A percentile compares a stretch with the other conserved stretches of the same genome.
These are phyloP conservation scores for Wakefieldia striispora DNA, from an alignment of 768 basidiomycete genomes.

Conservation along the genomic window DNA sequence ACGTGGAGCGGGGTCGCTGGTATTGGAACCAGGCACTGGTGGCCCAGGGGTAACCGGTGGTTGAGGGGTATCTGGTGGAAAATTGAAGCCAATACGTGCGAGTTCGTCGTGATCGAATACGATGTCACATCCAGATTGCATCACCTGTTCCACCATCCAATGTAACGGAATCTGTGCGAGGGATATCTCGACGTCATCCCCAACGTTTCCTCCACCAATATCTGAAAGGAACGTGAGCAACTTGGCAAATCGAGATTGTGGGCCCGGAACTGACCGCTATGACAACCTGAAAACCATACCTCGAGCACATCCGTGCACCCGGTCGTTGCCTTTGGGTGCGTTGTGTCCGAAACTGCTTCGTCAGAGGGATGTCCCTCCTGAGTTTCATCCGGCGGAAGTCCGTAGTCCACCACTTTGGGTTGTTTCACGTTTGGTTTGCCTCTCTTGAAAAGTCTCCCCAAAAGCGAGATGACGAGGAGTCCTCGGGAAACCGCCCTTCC, in stretches of 20 bases:
- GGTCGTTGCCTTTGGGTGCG: not conserved
- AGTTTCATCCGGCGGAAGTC: not conserved
- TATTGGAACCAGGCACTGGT: not conserved
- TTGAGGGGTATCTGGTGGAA: constrained; percentile 2
- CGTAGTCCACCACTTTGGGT: not conserved
- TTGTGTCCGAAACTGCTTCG: not conserved
- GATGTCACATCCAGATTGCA: constrained; percentile 56
- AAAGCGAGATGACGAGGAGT: not conserved
- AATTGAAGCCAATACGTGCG: constrained; percentile 38
- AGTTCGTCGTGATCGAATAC: constrained; percentile 53
- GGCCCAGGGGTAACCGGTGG: constrained; percentile 1
- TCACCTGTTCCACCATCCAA: constrained; percentile 78
- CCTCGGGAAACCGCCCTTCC: not conserved
- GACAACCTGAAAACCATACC: constrained; percentile 80
- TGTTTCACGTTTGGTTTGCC: not conserved
- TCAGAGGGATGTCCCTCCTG: not conserved
- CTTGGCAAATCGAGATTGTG: not conserved
- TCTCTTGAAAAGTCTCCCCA: constrained; percentile 1
- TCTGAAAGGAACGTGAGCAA: constrained; percentile 38
- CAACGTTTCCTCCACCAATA: constrained; percentile 63
- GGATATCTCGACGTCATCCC: constrained; percentile 37
- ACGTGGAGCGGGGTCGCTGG: not conserved
- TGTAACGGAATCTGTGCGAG: constrained; percentile 63
- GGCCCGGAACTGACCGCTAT: constrained; percentile 49
- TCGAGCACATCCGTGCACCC: constrained; percentile 56